Evolutionary conservation across 2,329 filamentous ascomycete species (phyloP), one percentile per base, ranked within the genome.

Genomic region (Dactylellina leptospora): DNA sequence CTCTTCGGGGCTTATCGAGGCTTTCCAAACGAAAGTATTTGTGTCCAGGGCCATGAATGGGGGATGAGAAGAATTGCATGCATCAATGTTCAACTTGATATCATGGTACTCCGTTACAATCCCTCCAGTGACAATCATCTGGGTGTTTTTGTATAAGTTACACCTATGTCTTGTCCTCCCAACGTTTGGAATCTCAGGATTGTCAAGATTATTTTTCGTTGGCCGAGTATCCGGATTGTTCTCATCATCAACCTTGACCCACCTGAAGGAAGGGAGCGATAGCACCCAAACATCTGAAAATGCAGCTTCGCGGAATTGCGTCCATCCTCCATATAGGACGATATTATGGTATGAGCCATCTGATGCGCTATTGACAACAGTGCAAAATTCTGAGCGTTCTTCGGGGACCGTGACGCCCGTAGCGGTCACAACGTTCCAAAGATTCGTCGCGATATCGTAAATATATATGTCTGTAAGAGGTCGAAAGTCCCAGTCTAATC

Each of bases 191-290:
- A 42, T 45, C 23, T 28, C 33, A 13, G 25, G 36, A 16, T 62
- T 53, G 16, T 54, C 38, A 13, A 62, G 11, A 22, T 62, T 36
- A 28, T 62, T 62, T 28, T 2, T 33, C 22, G 27, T 23, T 25
- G 47, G 25, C 33, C 47, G 47, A 10, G 59, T 62, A 45, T 62
- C 59, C 10, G 59, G 59, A 23, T 62, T 62, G 45, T 62, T 62
- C 47, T 62, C 33, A 16, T 62, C 44, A 10, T 50, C 53, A 25
- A 58, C 51, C 30, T 70, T 51, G 4, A 74, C 38, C 68, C 62
- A 74, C 11, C 55, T 51, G 56, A 74, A 74, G 16, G 63, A 53
- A n/a, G 73, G 73, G n/a, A 74, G 33, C 2, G 69, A 59, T 9
- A 74, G 58, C 1, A 74, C 45, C 61, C 61, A 73, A 5, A 73